Evolutionary conservation across 768 basidiomycete species (phyloP).

Genomic region (Scleroderma citrinum): DNA sequence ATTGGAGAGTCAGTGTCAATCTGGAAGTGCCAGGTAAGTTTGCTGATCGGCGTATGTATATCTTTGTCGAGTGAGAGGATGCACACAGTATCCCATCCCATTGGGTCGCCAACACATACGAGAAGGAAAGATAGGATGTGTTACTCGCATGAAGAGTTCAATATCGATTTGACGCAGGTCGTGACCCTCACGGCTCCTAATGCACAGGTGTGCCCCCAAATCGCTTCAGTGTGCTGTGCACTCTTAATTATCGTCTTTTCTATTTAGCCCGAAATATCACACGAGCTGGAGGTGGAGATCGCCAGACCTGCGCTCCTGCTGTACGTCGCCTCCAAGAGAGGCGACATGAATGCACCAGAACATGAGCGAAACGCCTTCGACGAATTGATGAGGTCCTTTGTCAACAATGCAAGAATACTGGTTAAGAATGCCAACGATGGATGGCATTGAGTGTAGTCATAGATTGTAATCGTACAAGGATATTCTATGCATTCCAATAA

Average conservation of each 20-base stretch:
- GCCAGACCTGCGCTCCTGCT: constrained; percentile 67
- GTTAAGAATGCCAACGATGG: constrained; percentile 66
- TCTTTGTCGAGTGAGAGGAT: background rate
- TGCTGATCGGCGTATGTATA: background rate
- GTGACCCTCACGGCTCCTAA: constrained; percentile 45
- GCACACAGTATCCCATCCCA: constrained; percentile 54
- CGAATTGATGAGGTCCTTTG: constrained; percentile 85
- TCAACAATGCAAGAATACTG: constrained; percentile 89
- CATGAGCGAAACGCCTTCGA: constrained; percentile 75
- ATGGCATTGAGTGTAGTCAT: constrained; percentile 29
- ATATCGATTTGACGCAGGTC: constrained; percentile 92
- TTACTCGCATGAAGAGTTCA: constrained; percentile 90
- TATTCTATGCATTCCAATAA: background rate
- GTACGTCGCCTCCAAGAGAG: constrained; percentile 62
- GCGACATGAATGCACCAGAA: constrained; percentile 53
- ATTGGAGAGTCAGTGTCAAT: constrained; percentile 92
- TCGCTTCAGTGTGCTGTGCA: constrained; percentile 3
- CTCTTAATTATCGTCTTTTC: background rate
- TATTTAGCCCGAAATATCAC: constrained; percentile 52
- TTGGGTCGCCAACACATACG: constrained; percentile 53
- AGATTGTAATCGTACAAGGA: background rate
- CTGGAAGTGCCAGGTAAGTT: constrained; percentile 80
- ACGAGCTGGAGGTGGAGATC: constrained; percentile 91
- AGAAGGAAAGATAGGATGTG: constrained; percentile 87
- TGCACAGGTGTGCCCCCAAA: constrained; percentile 40